Percentiles rank a stretch among this genome's conserved stretches.
phyloP scores from a whole-genome alignment of 345 rosid species.

The Toxicodendron radicans region DNA sequence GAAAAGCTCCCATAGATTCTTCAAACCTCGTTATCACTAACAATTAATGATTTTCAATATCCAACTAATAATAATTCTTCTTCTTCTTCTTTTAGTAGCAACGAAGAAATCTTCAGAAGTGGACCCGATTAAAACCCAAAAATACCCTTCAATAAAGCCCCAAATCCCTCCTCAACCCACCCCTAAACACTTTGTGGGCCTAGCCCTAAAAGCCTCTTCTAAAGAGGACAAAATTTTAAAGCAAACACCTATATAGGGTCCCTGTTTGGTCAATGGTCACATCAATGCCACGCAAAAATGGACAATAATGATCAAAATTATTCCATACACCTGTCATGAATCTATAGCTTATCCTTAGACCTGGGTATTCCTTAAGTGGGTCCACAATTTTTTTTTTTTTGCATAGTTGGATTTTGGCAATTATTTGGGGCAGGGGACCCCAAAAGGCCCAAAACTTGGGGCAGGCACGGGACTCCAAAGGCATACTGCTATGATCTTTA shows the following conservation, averaged over 20 bases:
- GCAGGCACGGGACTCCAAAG: background rate
- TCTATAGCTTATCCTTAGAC: background rate
- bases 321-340: background rate
- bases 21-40: background rate
- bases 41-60: conserved; percentile 1
- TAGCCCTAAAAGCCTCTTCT: background rate
- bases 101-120: background rate
- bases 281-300: conserved; percentile 32
- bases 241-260: conserved; percentile 18
- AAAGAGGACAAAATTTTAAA: conserved; percentile 23
- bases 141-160: background rate
- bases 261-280: conserved; percentile 52
- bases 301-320: background rate
- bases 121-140: conserved; percentile 5
- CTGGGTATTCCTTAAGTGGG: background rate
- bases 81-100: background rate
- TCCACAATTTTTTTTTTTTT: no score
- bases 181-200: conserved; percentile 21
- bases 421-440: background rate
- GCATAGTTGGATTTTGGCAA: background rate
- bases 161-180: background rate
- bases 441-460: background rate
- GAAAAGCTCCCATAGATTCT: background rate
- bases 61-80: background rate
- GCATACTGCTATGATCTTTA: background rate